These are phyloP conservation scores for Penicillium bovifimosum DNA, from an alignment of 495 filamentous ascomycete genomes.

Conservation along the genomic window DNA sequence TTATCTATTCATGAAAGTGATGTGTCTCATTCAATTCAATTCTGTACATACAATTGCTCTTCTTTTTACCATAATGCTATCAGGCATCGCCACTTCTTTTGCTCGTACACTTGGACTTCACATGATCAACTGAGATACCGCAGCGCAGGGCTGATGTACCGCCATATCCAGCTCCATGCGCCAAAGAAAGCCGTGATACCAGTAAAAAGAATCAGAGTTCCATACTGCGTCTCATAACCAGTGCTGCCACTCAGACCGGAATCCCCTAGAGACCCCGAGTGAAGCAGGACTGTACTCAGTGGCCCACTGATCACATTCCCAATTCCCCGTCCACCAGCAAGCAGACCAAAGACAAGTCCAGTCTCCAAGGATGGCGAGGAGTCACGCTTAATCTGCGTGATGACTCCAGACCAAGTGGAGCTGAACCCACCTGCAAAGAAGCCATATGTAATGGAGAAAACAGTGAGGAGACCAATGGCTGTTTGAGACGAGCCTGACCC, in stretches of 20 bases:
- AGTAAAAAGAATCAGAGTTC: slow-evolving; percentile 43
- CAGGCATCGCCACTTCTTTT: background rate
- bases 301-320: slow-evolving; percentile 60
- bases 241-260: slow-evolving; percentile 12
- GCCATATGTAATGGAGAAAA: slow-evolving; percentile 64
- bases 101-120: background rate
- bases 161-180: slow-evolving; percentile 36
- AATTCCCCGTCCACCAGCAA: slow-evolving; percentile 60
- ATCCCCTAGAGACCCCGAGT: slow-evolving; percentile 23
- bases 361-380: slow-evolving; percentile 44
- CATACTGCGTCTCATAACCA: slow-evolving; percentile 39
- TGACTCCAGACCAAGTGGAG: slow-evolving; percentile 57
- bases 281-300: slow-evolving; percentile 51
- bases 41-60: background rate
- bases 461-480: slow-evolving; percentile 50
- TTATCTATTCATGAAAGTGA: background rate
- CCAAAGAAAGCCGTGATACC: slow-evolving; percentile 37
- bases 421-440: slow-evolving; percentile 62
- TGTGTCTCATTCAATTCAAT: background rate
- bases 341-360: slow-evolving; percentile 56
- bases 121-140: slow-evolving; percentile 1
- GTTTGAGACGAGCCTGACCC: slow-evolving; percentile 24
- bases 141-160: slow-evolving; percentile 15
- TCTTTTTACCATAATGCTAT: background rate
- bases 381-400: slow-evolving; percentile 47